phyloP scores from a whole-genome alignment of 768 basidiomycete species.

The Leccinum imitatum region DNA sequence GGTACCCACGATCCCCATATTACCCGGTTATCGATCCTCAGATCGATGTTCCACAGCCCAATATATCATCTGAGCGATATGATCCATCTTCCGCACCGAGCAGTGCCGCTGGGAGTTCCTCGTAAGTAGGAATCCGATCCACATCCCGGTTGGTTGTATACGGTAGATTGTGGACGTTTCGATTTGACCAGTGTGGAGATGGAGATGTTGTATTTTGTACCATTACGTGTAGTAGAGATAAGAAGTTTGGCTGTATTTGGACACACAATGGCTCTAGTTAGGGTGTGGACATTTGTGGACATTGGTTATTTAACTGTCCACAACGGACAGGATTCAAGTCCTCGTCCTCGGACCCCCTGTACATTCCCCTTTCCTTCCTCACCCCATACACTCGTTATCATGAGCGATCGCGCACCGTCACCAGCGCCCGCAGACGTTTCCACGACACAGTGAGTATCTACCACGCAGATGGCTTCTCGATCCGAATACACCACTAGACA shows the following conservation, averaged over 20 bases:
- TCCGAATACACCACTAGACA: conserved; percentile 18
- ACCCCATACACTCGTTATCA: conserved; percentile 32
- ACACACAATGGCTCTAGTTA: neutral
- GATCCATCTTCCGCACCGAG: conserved; percentile 24
- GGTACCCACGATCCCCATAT: conserved; percentile 31
- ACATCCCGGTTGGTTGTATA: neutral
- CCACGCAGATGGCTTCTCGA: neutral
- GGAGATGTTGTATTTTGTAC: conserved; percentile 11
- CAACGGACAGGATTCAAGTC: conserved; percentile 15
- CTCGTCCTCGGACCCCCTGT: conserved; percentile 9
- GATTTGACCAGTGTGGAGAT: neutral
- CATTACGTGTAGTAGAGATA: conserved; percentile 1
- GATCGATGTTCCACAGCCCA: conserved; percentile 30
- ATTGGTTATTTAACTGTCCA: conserved; percentile 1
- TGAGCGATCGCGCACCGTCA: conserved; percentile 24
- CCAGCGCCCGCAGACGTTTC: neutral
- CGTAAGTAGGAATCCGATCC: conserved; percentile 9
- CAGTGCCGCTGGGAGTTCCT: conserved; percentile 8
- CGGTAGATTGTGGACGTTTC: neutral
- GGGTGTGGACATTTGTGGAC: conserved; percentile 3
- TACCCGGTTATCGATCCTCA: conserved; percentile 43
- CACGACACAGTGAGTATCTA: conserved; percentile 17
- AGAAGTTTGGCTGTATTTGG: conserved; percentile 29
- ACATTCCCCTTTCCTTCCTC: conserved; percentile 7
- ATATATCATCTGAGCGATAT: conserved; percentile 36